Base-by-base conservation (phyloP, 768 basidiomycete genomes). In the Rhizopogon vulgaris region DNA sequence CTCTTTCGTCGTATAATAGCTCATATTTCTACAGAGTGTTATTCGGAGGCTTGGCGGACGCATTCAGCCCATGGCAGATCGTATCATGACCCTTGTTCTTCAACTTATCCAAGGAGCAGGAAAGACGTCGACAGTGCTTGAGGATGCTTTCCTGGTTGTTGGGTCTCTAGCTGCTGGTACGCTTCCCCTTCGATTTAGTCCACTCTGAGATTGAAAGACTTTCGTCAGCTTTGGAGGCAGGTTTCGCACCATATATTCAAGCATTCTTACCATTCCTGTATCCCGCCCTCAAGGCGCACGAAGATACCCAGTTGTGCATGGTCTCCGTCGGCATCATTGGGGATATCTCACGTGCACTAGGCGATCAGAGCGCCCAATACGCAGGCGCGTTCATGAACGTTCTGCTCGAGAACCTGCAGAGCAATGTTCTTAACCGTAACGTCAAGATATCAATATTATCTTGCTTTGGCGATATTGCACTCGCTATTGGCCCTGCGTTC, bases 361-460 rank as follows among this genome's bases (percentile, higher is more conserved):
- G 91, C 41, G 88, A 92, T 52, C 80, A 84, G 62, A 86, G 86
- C 52, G 79, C 81, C 1, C 85, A 87, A 60, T 97, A 94, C 68
- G 85, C 92, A 37, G 77, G 81, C 53, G 76, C 84, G 3, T 94
- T 99, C 75, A 96, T 99, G 90, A 86, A 82, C 10, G 90, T 90
- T 14, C 75, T 99, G 30, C 75, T 97, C 18, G 90, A 94, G 67
- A 92, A 95, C 60, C 74, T 99, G 36, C 88, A 91, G 67, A 92
- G 89, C 58, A 85, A 94, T 0, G 83, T 93, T 22, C 76, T 99
- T 52, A 90, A 92, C 63, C 81, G 95, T 42, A 89, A 88, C 57
- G 96, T 97, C 66, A 99, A 99, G 78, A 94, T 97, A 38, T 85
- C 89, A n/a, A 90, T 98, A 61, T 70, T 98, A 54, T 85, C 90